Percentiles rank a stretch among this genome's conserved stretches.
Conservation (phyloP, 2,329 filamentous ascomycete species). For the Penicillium sp. region DNA sequence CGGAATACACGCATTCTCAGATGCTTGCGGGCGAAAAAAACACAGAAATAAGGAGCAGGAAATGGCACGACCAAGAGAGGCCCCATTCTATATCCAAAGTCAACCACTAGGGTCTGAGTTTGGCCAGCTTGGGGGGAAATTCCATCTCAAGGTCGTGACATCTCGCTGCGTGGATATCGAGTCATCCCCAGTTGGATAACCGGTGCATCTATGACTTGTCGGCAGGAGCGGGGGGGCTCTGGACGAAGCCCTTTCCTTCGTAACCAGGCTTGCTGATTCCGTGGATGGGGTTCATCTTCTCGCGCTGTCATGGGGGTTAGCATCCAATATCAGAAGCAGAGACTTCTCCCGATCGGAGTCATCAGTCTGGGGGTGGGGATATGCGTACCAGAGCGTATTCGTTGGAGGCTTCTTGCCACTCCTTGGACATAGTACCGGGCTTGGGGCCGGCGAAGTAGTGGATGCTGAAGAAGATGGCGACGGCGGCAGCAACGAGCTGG, state of each 20-base stretch:
- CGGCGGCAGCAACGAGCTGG: slow-evolving; percentile 66
- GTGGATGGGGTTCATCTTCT: slow-evolving; percentile 84
- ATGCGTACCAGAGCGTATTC: slow-evolving; percentile 84
- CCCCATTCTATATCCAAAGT: background rate
- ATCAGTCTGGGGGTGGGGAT: background rate
- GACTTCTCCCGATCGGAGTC: background rate
- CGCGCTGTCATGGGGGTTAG: slow-evolving; percentile 57
- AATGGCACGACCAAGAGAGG: slow-evolving; percentile 9
- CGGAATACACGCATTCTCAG: slow-evolving; percentile 43
- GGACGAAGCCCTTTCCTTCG: slow-evolving; percentile 74
- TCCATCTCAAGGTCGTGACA: background rate
- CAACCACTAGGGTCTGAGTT: background rate
- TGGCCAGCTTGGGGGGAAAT: background rate
- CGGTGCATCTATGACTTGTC: slow-evolving; percentile 39
- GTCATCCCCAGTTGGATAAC: slow-evolving; percentile 25
- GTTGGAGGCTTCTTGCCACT: slow-evolving; percentile 94
- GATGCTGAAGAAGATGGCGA: slow-evolving; percentile 71
- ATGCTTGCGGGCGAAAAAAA: slow-evolving; percentile 33
- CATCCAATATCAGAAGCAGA: slow-evolving; percentile 15
- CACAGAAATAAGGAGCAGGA: slow-evolving; percentile 28
- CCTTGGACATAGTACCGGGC: slow-evolving; percentile 90
- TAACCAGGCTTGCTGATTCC: slow-evolving; percentile 81
- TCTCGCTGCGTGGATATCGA: slow-evolving; percentile 18
- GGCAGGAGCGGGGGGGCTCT: slow-evolving; percentile 54
- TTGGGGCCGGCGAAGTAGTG: slow-evolving; percentile 71